phyloP scores from a whole-genome alignment of 495 filamentous ascomycete species.

The Parmelia sp. region DNA sequence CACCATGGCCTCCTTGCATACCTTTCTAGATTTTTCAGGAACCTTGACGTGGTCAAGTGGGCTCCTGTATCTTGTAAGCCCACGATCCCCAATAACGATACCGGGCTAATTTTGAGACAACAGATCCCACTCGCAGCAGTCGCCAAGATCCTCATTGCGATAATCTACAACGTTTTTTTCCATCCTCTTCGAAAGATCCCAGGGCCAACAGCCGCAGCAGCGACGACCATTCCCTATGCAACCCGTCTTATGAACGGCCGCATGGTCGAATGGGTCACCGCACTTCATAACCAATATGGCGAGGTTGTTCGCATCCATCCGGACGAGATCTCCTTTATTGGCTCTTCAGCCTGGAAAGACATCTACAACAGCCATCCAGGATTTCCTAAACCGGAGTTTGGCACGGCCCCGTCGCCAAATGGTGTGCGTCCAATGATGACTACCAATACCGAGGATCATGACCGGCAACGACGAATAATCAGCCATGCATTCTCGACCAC shows the following conservation, averaged over 20 bases:
- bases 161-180: background rate
- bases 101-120: background rate
- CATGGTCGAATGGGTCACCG: background rate
- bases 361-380: background rate
- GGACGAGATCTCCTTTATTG: background rate
- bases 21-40: background rate
- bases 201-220: background rate
- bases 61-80: background rate
- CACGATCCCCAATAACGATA: background rate
- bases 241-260: background rate
- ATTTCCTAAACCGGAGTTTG: background rate
- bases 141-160: background rate
- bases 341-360: background rate
- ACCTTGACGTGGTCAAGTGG: background rate
- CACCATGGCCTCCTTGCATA: background rate
- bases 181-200: background rate
- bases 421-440: background rate
- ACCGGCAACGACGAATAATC: constrained; percentile 37
- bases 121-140: background rate
- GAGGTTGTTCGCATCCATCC: background rate
- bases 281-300: background rate
- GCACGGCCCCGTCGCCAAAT: background rate
- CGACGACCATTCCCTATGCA: background rate
- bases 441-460: constrained; percentile 35
- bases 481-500: constrained; percentile 45